Evolutionary conservation across 139 green algal genomes (phyloP).

Genomic region (Coccomyxa sp.): DNA sequence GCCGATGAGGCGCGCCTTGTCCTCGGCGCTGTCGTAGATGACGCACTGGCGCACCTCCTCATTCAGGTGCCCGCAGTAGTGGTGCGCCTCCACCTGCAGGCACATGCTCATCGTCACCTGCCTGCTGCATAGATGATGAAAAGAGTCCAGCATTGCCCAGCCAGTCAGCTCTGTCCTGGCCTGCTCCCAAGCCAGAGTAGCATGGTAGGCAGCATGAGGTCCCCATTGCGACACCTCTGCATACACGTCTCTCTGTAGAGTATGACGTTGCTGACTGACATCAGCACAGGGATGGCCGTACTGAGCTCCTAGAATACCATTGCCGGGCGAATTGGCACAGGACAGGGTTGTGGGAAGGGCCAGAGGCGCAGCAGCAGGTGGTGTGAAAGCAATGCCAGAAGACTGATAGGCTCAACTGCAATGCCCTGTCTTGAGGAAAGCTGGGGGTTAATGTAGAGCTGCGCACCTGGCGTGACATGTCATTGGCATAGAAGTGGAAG

Average conservation of each 20-base stretch:
- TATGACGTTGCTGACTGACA: neutral
- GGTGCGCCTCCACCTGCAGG: constrained; percentile 59
- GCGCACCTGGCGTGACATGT: constrained; percentile 20
- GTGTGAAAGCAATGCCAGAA: too few relatives aligned
- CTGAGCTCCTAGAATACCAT: too few relatives aligned
- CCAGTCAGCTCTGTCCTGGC: neutral
- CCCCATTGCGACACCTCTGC: too few relatives aligned
- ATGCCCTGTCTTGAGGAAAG: too few relatives aligned
- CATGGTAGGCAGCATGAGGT: too few relatives aligned
- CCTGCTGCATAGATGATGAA: neutral
- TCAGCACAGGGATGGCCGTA: neutral
- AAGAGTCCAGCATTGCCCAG: neutral
- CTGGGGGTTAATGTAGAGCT: too few relatives aligned
- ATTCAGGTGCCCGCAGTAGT: constrained; percentile 59
- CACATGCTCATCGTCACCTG: neutral
- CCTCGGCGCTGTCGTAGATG: constrained; percentile 47
- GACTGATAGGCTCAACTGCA: too few relatives aligned
- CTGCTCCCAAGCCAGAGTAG: too few relatives aligned
- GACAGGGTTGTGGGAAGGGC: too few relatives aligned
- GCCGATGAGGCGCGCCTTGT: constrained; percentile 58
- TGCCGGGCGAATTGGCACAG: too few relatives aligned
- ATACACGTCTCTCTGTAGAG: too few relatives aligned
- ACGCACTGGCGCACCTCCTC: constrained; percentile 73
- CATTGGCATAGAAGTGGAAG: constrained; percentile 34
- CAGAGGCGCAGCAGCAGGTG: too few relatives aligned